These are phyloP conservation scores for Eimeria praecox DNA, from an alignment of 169 alveolate species.

Conservation along the genomic window DNA sequence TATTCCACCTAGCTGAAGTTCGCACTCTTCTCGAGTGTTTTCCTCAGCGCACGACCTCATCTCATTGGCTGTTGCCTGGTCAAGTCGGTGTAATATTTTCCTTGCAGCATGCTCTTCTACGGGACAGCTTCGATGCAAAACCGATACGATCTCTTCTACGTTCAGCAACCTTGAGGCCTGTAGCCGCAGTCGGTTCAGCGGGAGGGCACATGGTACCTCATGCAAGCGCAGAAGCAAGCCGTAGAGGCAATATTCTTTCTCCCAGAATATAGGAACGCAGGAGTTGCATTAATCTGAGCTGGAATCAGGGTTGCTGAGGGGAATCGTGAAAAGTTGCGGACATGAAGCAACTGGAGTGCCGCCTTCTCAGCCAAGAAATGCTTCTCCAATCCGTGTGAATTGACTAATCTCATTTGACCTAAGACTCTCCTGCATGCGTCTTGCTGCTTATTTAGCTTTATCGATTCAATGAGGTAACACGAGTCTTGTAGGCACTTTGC, in stretches of 20 bases:
- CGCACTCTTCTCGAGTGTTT: not conserved
- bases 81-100: not conserved
- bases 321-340: not conserved
- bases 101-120: not conserved
- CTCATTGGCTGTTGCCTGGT: not conserved
- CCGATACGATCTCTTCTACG: not conserved
- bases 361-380: constrained; percentile 8
- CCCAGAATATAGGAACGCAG: not conserved
- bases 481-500: not conserved
- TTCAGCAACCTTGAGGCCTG: constrained; percentile 27
- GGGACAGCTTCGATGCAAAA: not conserved
- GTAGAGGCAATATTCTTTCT: not conserved
- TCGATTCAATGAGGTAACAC: constrained; percentile 3
- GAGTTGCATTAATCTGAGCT: not conserved
- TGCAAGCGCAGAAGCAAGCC: not conserved
- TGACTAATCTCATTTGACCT: not conserved
- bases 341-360: constrained; percentile 39
- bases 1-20: not conserved
- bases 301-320: not conserved
- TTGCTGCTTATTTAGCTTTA: constrained; percentile 9
- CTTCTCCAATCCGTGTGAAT: not conserved
- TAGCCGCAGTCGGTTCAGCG: not conserved
- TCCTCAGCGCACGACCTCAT: not conserved
- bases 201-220: not conserved
- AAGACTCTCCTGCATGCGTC: not conserved